Evolutionary conservation across 2,329 filamentous ascomycete genomes (phyloP).

Genomic region (Claviceps spartinae): DNA sequence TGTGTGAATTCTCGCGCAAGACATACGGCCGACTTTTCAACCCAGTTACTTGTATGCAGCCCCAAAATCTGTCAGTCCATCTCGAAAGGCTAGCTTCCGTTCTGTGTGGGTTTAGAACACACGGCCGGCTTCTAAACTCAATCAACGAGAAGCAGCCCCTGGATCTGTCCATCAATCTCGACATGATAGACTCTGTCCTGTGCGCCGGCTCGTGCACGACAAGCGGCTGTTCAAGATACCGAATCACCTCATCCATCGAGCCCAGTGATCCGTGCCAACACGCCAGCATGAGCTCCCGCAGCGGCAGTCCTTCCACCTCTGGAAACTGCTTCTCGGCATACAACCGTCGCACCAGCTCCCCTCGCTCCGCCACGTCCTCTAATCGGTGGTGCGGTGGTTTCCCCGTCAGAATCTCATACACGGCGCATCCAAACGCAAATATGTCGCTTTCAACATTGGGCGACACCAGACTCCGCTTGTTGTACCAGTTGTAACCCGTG

Average conservation of each 20-base stretch:
- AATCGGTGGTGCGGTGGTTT: background rate
- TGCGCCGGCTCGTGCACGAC: background rate
- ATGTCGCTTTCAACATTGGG: background rate
- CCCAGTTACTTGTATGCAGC: too few relatives aligned
- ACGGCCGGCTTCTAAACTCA: too few relatives aligned
- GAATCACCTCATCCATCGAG: too few relatives aligned
- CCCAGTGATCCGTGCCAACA: too few relatives aligned
- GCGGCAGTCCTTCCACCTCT: background rate
- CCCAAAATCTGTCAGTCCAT: too few relatives aligned
- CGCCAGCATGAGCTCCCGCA: too few relatives aligned
- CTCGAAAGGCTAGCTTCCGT: too few relatives aligned
- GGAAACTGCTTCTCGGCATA: constrained; percentile 3
- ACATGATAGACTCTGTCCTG: background rate
- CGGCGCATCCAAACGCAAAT: background rate
- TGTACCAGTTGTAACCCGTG: constrained; percentile 5
- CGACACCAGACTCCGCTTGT: background rate
- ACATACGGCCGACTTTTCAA: too few relatives aligned
- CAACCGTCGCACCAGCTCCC: background rate
- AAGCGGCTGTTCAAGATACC: too few relatives aligned
- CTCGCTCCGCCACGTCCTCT: background rate
- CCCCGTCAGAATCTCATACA: background rate
- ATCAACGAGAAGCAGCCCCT: background rate
- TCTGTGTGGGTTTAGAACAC: too few relatives aligned
- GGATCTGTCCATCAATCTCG: background rate
- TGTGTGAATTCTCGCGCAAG: too few relatives aligned